Base-by-base conservation (phyloP, 768 basidiomycete species). In the Suillus weaverae region DNA sequence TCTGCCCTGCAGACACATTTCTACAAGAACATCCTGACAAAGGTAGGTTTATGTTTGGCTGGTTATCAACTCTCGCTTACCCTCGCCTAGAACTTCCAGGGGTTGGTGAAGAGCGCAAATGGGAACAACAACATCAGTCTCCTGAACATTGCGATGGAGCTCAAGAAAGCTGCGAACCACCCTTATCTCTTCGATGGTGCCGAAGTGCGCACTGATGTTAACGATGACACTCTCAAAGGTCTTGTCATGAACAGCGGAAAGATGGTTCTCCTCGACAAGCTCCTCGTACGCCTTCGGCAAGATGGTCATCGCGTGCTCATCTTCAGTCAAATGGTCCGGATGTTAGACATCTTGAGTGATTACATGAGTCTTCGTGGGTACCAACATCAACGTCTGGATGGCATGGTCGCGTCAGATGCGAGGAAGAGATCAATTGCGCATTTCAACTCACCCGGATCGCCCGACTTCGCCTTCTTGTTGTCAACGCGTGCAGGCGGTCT, bases 321-420 rank as follows among this genome's bases (percentile, higher is more conserved):
- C 71, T 99, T 99, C 83, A 97, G 95, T 72, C 95, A 98, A 78
- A 99, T 99, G 97, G 96, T 99, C 65, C 89, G 97, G 65, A 94
- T 99, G 88, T 84, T 99, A 53, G 97, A 99, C 79, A 99, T 99
- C 75, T 86, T 99, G 71, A 96, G 93, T 68, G 97, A 99, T 77
- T 99, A 98, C 79, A 95, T 99, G 90, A 79, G 81, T 46, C 81
- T 96, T 63, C 85, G 97, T 56, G 92, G 92, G 44, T 99, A 97
- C 72, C 87, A 87, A 66, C 92, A 95, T 78, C 97, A 99, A 76
- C 89, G 97, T 14, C 82, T 99, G 43, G 97, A 99, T 73, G 97
- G 97, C 73, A 90, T 91, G 88, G 94, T 99, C 9, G 84, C 95
- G 2, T 95, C 94, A 5, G 97, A 99, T 60, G 85, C 87, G 32